Conservation (phyloP, 176 grass and related monocot species). For the Phyllostachys edulis region DNA sequence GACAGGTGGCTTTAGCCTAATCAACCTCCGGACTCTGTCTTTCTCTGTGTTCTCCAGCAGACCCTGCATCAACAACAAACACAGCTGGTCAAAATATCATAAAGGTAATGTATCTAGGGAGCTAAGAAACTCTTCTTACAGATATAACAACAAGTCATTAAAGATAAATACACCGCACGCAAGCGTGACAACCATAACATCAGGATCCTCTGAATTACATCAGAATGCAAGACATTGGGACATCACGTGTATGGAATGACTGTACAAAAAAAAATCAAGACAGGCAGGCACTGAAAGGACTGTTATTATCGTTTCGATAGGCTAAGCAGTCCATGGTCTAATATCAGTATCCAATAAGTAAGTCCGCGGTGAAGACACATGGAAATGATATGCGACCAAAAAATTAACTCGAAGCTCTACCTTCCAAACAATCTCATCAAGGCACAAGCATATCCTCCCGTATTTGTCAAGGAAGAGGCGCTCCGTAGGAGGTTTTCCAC, state of each 20-base stretch:
- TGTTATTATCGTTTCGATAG: not conserved
- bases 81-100: constrained; percentile 2
- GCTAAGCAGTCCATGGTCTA: not conserved
- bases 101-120: not conserved
- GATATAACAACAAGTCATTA: too few relatives aligned
- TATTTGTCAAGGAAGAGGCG: constrained; percentile 94
- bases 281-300: not conserved
- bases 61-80: constrained; percentile 42
- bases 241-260: not conserved
- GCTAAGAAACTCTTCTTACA: not conserved
- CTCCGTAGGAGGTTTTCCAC: constrained; percentile 75
- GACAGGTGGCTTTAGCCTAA: constrained; percentile 67
- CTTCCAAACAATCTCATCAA: constrained; percentile 96
- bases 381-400: not conserved
- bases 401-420: constrained; percentile 26
- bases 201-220: not conserved
- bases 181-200: not conserved
- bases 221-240: not conserved
- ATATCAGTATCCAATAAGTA: not conserved
- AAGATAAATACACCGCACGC: not conserved
- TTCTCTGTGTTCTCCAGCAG: constrained; percentile 85
- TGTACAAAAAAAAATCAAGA: too few relatives aligned
- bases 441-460: constrained; percentile 84
- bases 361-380: not conserved
- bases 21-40: constrained; percentile 71